Conservation (phyloP, 2,329 filamentous ascomycete species). For the Fusarium chlamydosporum region DNA sequence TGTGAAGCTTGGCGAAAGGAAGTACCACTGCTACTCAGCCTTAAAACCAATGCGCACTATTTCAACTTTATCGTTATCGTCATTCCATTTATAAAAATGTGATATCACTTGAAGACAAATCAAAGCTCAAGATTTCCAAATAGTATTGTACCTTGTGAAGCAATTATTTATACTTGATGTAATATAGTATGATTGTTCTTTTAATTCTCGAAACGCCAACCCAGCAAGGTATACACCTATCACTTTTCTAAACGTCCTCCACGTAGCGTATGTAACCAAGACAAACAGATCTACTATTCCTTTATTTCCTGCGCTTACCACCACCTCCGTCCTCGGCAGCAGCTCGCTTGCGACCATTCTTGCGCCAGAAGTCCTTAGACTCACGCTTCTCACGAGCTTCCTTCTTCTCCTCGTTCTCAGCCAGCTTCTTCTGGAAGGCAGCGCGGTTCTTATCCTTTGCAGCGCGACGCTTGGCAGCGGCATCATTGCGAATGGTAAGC, state of each 20-base stretch:
- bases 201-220: conserved; percentile 47
- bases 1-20: conserved; percentile 45
- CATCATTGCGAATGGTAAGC: conserved; percentile 90
- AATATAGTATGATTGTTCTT: conserved; percentile 28
- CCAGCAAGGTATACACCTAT: conserved; percentile 45
- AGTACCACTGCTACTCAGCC: conserved; percentile 26
- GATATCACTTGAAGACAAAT: neutral
- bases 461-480: conserved; percentile 82
- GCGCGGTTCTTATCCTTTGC: conserved; percentile 91
- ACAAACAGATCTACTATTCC: neutral
- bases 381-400: conserved; percentile 89
- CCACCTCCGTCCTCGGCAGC: conserved; percentile 59
- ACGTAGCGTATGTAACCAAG: conserved; percentile 1
- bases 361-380: conserved; percentile 91
- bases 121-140: conserved; percentile 6
- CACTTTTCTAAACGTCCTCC: conserved; percentile 29
- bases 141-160: neutral
- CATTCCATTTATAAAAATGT: neutral
- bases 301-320: conserved; percentile 55
- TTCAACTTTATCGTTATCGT: conserved; percentile 36
- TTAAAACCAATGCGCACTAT: conserved; percentile 45
- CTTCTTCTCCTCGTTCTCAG: conserved; percentile 86
- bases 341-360: conserved; percentile 82
- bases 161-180: neutral
- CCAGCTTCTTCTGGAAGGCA: conserved; percentile 86